phyloP scores from a whole-genome alignment of 768 basidiomycete species.

The Termitomyces sp. region DNA sequence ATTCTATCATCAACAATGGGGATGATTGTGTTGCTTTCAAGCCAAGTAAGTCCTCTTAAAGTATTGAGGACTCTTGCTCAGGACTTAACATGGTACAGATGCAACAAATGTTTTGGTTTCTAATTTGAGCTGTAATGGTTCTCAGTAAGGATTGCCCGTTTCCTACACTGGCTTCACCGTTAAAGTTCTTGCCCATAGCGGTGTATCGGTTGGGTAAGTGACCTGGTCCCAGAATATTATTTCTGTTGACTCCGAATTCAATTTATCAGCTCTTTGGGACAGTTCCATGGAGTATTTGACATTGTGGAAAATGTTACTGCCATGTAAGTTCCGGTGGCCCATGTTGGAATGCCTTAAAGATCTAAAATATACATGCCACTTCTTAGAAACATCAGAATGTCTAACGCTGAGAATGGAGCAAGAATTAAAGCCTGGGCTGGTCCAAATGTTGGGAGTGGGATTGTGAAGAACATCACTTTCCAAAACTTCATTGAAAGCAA shows the following conservation, averaged over 20 bases:
- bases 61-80: not conserved
- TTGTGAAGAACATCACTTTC: constrained; percentile 58
- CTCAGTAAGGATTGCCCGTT: constrained; percentile 39
- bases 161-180: not conserved
- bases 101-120: constrained; percentile 57
- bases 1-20: constrained; percentile 52
- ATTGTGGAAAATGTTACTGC: constrained; percentile 62
- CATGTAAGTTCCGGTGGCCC: constrained; percentile 29
- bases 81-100: constrained; percentile 23
- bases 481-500: constrained; percentile 48
- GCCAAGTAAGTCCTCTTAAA: constrained; percentile 34
- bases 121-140: constrained; percentile 59
- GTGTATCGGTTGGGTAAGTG: constrained; percentile 51
- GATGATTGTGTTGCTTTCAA: constrained; percentile 65
- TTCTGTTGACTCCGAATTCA: not conserved
- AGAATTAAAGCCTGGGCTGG: constrained; percentile 71
- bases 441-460: constrained; percentile 53
- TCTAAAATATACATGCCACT: not conserved
- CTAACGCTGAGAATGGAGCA: constrained; percentile 63
- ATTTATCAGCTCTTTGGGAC: constrained; percentile 52
- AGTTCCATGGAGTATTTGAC: constrained; percentile 51
- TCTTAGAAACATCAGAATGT: constrained; percentile 54
- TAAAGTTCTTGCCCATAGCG: constrained; percentile 31
- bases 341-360: not conserved
- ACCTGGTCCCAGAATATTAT: not conserved